Percentiles rank a stretch among this genome's conserved stretches.
Evolutionary conservation across 176 grass and related monocot species (phyloP).

Genomic region (Musa beccarii): DNA sequence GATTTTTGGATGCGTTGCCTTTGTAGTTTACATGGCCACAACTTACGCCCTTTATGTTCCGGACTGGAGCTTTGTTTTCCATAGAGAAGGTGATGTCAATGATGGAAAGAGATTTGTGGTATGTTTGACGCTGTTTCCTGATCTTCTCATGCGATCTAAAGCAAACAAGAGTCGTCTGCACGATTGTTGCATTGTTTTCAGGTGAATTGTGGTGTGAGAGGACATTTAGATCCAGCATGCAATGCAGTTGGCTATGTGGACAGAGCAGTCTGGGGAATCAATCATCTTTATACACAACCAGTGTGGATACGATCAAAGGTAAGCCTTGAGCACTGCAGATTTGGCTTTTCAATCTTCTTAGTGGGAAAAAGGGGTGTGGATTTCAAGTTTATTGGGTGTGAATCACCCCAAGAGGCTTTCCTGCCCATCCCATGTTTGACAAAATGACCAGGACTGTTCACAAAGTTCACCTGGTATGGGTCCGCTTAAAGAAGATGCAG

Average conservation of each 20-base stretch:
- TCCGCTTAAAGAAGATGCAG: constrained; percentile 34
- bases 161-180: too few species aligned
- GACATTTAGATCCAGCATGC: constrained; percentile 45
- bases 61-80: constrained; percentile 52
- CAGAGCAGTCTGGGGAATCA: constrained; percentile 52
- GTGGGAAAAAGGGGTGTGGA: not conserved
- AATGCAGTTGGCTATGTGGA: constrained; percentile 63
- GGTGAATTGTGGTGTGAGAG: constrained; percentile 48
- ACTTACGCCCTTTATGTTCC: constrained; percentile 41
- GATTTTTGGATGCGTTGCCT: constrained; percentile 33
- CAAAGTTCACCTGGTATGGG: constrained; percentile 40
- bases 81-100: constrained; percentile 26
- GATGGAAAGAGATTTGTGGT: constrained; percentile 53
- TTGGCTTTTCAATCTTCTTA: not conserved
- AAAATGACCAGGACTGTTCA: constrained; percentile 33
- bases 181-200: not conserved
- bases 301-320: constrained; percentile 63
- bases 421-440: not conserved
- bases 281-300: constrained; percentile 55
- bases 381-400: too few species aligned
- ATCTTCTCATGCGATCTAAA: too few species aligned
- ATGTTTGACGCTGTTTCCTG: not conserved
- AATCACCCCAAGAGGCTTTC: too few species aligned
- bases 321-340: not conserved
- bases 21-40: constrained; percentile 42